Evolutionary conservation across 2,329 filamentous ascomycete genomes (phyloP).

Genomic region (Xylaria polymorpha): DNA sequence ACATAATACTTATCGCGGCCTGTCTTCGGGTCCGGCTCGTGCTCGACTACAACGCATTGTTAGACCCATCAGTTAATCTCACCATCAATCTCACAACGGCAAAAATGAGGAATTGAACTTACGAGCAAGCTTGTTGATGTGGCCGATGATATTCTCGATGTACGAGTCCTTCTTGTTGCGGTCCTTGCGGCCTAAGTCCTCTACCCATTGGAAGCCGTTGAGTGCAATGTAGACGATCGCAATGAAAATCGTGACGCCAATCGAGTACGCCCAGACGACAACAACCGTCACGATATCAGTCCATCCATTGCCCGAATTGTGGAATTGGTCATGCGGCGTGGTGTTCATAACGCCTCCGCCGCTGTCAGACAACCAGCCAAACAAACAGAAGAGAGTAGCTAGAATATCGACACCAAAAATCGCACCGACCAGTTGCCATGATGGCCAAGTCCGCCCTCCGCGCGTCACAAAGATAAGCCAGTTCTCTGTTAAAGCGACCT

Average conservation of each 20-base stretch:
- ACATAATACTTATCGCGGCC: slow-evolving; percentile 46
- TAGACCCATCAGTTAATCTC: slow-evolving; percentile 15
- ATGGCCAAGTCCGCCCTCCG: slow-evolving; percentile 77
- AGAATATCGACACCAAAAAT: slow-evolving; percentile 78
- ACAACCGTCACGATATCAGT: slow-evolving; percentile 70
- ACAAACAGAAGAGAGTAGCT: slow-evolving; percentile 78
- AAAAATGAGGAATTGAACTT: slow-evolving; percentile 30
- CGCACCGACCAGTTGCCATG: slow-evolving; percentile 77
- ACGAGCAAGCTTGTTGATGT: slow-evolving; percentile 70
- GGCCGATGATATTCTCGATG: slow-evolving; percentile 74
- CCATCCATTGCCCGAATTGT: slow-evolving; percentile 53
- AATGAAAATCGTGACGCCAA: slow-evolving; percentile 72
- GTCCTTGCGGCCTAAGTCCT: slow-evolving; percentile 72
- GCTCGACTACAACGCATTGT: slow-evolving; percentile 43
- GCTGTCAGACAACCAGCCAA: slow-evolving; percentile 76
- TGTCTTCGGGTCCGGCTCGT: slow-evolving; percentile 44
- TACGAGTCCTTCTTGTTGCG: slow-evolving; percentile 70
- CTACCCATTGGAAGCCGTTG: slow-evolving; percentile 68
- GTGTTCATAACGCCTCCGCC: slow-evolving; percentile 50
- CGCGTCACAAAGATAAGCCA: slow-evolving; percentile 84
- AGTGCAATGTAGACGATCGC: slow-evolving; percentile 73
- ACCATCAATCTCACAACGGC: too few relatives aligned
- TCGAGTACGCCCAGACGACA: slow-evolving; percentile 73
- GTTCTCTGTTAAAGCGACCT: slow-evolving; percentile 79
- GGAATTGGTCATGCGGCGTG: slow-evolving; percentile 52